A percentile compares a stretch with the other conserved stretches of the same genome.
Evolutionary conservation across 2,329 filamentous ascomycete species (phyloP).

Genomic region (Aspergillus sergii): DNA sequence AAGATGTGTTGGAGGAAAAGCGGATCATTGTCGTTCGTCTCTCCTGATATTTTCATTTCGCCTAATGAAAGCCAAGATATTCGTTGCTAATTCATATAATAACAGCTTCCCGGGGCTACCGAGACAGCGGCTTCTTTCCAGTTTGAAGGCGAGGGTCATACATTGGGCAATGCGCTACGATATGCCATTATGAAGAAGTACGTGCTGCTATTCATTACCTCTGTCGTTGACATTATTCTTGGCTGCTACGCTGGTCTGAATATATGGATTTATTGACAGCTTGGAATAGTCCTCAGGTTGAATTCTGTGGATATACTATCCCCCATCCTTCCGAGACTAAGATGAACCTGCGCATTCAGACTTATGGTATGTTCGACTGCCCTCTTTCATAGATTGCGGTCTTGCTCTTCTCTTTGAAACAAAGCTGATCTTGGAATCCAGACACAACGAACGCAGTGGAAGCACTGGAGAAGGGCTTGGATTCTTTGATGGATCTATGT

Average conservation of each 20-base stretch:
- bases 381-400: neutral
- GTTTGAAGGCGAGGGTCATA: conserved; percentile 92
- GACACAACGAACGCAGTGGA: conserved; percentile 79
- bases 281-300: conserved; percentile 76
- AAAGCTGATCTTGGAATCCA: conserved; percentile 38
- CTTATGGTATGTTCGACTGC: conserved; percentile 70
- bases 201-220: conserved; percentile 30
- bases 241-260: neutral
- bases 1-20: conserved; percentile 49
- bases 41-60: neutral
- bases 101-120: conserved; percentile 76
- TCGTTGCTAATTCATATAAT: neutral
- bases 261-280: conserved; percentile 11
- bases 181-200: conserved; percentile 99
- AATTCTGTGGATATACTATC: conserved; percentile 98
- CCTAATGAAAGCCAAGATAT: neutral
- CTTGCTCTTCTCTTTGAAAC: neutral
- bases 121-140: conserved; percentile 93
- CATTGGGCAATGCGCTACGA: conserved; percentile 87
- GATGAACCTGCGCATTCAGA: conserved; percentile 98
- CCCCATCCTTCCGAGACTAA: conserved; percentile 93
- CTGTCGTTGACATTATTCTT: neutral
- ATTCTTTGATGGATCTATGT: conserved; percentile 86
- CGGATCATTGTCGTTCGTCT: conserved; percentile 63
- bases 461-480: conserved; percentile 85